These are phyloP conservation scores for Astrothelium macrocarpum DNA, from an alignment of 495 filamentous ascomycete species.

Conservation along the genomic window DNA sequence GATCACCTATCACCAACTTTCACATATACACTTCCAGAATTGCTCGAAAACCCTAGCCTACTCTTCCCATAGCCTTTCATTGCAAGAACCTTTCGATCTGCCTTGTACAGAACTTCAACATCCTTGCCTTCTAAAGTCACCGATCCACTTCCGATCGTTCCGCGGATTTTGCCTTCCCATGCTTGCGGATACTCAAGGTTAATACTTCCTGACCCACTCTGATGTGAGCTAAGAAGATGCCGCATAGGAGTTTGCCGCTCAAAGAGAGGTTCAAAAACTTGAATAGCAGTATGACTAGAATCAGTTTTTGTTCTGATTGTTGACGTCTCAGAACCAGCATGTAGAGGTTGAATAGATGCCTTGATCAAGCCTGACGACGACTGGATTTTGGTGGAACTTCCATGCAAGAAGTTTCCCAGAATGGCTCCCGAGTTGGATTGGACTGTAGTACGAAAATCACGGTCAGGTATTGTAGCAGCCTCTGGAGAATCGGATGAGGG, in stretches of 20 bases:
- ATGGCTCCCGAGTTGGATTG: conserved; percentile 19
- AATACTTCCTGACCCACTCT: conserved; percentile 18
- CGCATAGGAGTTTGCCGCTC: conserved; percentile 11
- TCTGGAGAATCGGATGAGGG: conserved; percentile 1
- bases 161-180: conserved; percentile 23
- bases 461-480: conserved; percentile 16
- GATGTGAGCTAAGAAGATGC: conserved; percentile 21
- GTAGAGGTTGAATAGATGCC: conserved; percentile 22
- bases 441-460: conserved; percentile 25
- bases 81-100: background rate
- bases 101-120: background rate
- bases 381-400: conserved; percentile 16
- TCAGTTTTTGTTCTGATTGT: conserved; percentile 18
- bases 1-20: background rate
- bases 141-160: background rate
- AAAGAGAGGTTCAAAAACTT: conserved; percentile 16
- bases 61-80: background rate
- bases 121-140: background rate
- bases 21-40: background rate
- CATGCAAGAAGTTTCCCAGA: conserved; percentile 26
- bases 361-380: conserved; percentile 22
- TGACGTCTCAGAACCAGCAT: conserved; percentile 9
- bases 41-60: background rate
- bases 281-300: conserved; percentile 19
- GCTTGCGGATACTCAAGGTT: conserved; percentile 27